Base-by-base conservation (phyloP, 306 rosid genomes). In the Lablab purpureus region DNA sequence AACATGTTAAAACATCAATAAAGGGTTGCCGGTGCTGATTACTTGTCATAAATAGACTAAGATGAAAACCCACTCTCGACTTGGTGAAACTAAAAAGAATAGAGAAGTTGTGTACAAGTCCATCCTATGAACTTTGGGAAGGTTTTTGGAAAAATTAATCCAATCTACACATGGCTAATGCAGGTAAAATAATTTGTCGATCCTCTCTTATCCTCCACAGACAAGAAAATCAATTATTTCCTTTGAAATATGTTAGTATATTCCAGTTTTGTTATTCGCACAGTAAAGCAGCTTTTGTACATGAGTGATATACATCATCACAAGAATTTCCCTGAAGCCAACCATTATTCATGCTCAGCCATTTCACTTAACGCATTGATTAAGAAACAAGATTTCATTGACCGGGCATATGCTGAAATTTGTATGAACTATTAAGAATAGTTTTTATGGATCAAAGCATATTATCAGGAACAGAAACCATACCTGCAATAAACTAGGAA, bases 401-500 rank as follows among this genome's bases (percentile, higher is more conserved):
- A 17, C 70, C 0, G 68, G 66, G 34, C 30, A 75, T 19, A 51
- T 36, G 77, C 77, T 50, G 14, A n/a, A 46, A 51, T 41, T 52
- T 37, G 40, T 19, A 40, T 40, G 27, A 15, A 69, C 40, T 37
- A 25, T n/a, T 12, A n/a, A 62, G 34, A 46, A n/a, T 5, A 37
- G 18, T 19, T n/a, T 59, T 64, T 58, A 30, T 7, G 71, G 5
- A 73, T 50, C 17, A 74, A 68, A 74, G 75, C 34, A 18, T 65
- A 65, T 36, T 7, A 43, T 68, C 41, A 18, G 63, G 46, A 83
- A 46, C 14, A 80, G 52, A 59, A 22, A 36, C 10, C 85, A 65
- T 89, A 81, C 99, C 98, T 95, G 99, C 80, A 95, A 85, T 87
- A 95, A 89, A 86, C 98, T 95, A 73, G 99, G 99, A 82, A 87